These are phyloP conservation scores for Talaromyces trachyspermus DNA, from an alignment of 495 filamentous ascomycete species.

Conservation along the genomic window DNA sequence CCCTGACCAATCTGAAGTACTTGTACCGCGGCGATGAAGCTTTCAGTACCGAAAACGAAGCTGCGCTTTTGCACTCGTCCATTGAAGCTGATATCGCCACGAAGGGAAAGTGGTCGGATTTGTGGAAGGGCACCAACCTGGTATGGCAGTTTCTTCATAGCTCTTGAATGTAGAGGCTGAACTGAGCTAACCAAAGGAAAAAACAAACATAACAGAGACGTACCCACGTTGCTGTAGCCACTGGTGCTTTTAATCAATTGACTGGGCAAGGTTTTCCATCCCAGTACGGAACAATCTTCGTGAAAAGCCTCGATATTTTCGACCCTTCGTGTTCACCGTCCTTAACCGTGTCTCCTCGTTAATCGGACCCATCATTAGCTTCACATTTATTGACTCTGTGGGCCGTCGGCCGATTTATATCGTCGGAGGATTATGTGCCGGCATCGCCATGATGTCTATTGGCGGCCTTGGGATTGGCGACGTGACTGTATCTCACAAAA, in stretches of 20 bases:
- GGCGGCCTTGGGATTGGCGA: conserved; percentile 62
- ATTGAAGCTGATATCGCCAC: not conserved
- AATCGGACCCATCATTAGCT: conserved; percentile 68
- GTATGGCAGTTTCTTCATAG: conserved; percentile 3
- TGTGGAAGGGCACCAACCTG: conserved; percentile 6
- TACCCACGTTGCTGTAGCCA: not conserved
- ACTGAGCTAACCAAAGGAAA: not conserved
- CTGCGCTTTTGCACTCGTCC: not conserved
- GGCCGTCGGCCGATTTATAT: conserved; percentile 75
- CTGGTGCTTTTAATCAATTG: conserved; percentile 6
- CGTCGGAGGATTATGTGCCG: conserved; percentile 69
- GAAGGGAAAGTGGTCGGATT: conserved; percentile 9
- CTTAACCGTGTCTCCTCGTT: conserved; percentile 83
- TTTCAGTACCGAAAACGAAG: not conserved
- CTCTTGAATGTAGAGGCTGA: not conserved
- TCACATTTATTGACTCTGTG: conserved; percentile 71
- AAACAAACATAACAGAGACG: not conserved
- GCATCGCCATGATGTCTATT: conserved; percentile 75
- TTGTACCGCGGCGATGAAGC: conserved; percentile 1
- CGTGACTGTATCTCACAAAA: conserved; percentile 25
- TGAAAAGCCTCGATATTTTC: conserved; percentile 2
- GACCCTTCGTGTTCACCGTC: conserved; percentile 67
- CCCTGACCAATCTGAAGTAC: not conserved
- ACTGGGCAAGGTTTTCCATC: conserved; percentile 17
- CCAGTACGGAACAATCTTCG: conserved; percentile 19